Evolutionary conservation across 2,329 filamentous ascomycete genomes (phyloP).

Genomic region (Xylaria sp.): DNA sequence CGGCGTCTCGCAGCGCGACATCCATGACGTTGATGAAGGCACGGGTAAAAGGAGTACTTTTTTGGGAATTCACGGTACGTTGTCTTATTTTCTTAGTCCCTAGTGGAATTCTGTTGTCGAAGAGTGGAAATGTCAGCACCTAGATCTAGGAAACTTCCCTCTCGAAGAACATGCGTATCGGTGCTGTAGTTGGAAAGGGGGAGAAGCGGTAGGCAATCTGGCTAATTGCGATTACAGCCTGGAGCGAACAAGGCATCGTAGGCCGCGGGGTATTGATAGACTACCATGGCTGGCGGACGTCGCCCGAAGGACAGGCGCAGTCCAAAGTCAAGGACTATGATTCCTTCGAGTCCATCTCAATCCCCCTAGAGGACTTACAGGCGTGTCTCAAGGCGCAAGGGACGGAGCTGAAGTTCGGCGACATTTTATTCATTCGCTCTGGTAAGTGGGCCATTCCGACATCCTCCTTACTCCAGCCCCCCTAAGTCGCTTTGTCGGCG

Average conservation of each 20-base stretch:
- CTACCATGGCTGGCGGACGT: constrained; percentile 52
- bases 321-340: constrained; percentile 39
- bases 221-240: constrained; percentile 42
- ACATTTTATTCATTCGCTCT: constrained; percentile 56
- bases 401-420: constrained; percentile 56
- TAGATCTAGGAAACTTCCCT: too few relatives aligned
- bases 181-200: background rate
- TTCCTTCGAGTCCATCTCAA: constrained; percentile 43
- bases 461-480: background rate
- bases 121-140: too few relatives aligned
- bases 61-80: constrained; percentile 27
- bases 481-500: background rate
- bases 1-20: constrained; percentile 21
- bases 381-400: constrained; percentile 52
- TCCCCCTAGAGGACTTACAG: constrained; percentile 48
- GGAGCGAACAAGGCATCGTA: constrained; percentile 59
- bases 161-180: background rate
- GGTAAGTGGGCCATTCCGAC: constrained; percentile 25
- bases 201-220: too few relatives aligned
- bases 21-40: constrained; percentile 16
- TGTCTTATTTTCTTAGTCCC: background rate
- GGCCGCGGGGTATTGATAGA: constrained; percentile 61
- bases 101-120: background rate
- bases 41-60: constrained; percentile 18
- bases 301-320: constrained; percentile 40